Evolutionary conservation across 495 filamentous ascomycete genomes (phyloP).

Genomic region (Aspergillus panamensis): DNA sequence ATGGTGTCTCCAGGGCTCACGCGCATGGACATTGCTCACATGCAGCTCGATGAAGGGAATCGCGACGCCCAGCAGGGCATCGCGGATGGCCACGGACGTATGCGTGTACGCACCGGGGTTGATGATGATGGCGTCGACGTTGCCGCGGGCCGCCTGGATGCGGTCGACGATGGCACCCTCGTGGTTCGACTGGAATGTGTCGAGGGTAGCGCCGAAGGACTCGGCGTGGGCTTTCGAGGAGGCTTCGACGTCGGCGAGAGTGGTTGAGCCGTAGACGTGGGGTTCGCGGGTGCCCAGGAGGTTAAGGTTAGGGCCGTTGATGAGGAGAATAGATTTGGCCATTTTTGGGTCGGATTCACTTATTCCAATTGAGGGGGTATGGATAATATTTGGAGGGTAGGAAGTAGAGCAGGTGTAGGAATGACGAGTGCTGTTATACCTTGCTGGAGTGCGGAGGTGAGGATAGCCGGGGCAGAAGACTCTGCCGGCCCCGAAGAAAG

Average conservation of each 20-base stretch:
- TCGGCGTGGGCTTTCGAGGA: conserved; percentile 42
- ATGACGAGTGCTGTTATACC: too few species aligned
- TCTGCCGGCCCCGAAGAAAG: neutral
- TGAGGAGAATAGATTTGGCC: conserved; percentile 60
- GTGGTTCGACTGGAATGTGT: conserved; percentile 62
- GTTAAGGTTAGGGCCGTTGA: conserved; percentile 80
- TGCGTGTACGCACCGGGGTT: conserved; percentile 69
- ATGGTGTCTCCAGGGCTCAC: conserved; percentile 60
- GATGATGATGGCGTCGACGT: conserved; percentile 61
- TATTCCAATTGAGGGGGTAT: too few species aligned
- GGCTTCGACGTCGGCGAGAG: conserved; percentile 55
- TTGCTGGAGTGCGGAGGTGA: neutral
- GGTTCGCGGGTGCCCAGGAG: conserved; percentile 72
- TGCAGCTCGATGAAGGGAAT: conserved; percentile 72
- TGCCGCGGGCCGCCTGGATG: conserved; percentile 52
- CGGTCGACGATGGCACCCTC: conserved; percentile 62
- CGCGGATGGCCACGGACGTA: conserved; percentile 63
- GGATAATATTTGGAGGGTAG: neutral
- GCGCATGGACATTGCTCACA: conserved; percentile 63
- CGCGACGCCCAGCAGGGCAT: conserved; percentile 59
- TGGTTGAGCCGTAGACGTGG: conserved; percentile 63
- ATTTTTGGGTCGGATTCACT: conserved; percentile 26
- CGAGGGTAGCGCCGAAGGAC: conserved; percentile 39
- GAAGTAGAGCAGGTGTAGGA: too few species aligned
- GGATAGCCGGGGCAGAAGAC: neutral